phyloP scores from a whole-genome alignment of 2,329 filamentous ascomycete genomes.

The Penicillium glabrum region DNA sequence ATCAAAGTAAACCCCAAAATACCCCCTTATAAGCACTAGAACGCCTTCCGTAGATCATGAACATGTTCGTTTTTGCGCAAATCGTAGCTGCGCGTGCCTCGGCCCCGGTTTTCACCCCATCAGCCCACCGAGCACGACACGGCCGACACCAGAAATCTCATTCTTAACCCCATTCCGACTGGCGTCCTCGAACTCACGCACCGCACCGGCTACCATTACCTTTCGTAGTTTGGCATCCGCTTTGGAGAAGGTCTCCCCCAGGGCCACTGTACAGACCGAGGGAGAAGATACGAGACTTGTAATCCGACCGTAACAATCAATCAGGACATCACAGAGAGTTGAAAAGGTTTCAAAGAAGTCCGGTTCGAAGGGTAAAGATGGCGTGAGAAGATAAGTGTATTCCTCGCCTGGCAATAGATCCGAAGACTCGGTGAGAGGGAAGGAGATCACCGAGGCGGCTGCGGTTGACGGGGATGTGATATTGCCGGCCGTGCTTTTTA shows the following conservation, averaged over 20 bases:
- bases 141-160: slow-evolving; percentile 82
- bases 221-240: slow-evolving; percentile 84
- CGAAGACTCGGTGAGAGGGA: slow-evolving; percentile 49
- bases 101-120: slow-evolving; percentile 50
- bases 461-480: slow-evolving; percentile 39
- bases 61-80: background rate
- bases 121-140: slow-evolving; percentile 83
- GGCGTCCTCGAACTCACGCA: slow-evolving; percentile 90
- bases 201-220: slow-evolving; percentile 80
- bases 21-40: background rate
- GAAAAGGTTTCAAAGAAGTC: slow-evolving; percentile 97
- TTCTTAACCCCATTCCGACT: slow-evolving; percentile 73
- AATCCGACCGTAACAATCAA: slow-evolving; percentile 84
- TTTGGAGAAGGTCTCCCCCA: slow-evolving; percentile 87
- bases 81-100: background rate
- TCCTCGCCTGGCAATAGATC: slow-evolving; percentile 79
- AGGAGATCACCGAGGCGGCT: slow-evolving; percentile 39
- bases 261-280: slow-evolving; percentile 65
- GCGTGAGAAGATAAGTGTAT: slow-evolving; percentile 87
- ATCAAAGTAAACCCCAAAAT: background rate
- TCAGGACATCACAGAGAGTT: slow-evolving; percentile 90
- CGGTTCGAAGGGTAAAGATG: slow-evolving; percentile 88
- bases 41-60: slow-evolving; percentile 1
- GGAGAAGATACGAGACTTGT: slow-evolving; percentile 73
- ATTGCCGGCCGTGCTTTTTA: slow-evolving; percentile 46